Evolutionary conservation across 805 yeast species (phyloP).

Genomic region (Zygotorulaspora danielsina): DNA sequence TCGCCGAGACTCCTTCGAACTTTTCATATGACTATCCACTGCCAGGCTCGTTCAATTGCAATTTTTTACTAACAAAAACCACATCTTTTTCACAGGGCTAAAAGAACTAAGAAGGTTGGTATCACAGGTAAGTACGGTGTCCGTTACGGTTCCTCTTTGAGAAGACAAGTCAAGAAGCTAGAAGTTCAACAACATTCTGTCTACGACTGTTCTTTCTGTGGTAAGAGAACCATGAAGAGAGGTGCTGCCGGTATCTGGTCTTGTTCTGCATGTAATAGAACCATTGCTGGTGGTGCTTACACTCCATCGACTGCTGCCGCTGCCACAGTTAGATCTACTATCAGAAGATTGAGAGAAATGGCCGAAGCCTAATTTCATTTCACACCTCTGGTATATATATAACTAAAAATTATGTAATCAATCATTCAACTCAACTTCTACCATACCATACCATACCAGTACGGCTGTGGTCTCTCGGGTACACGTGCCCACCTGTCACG

Average conservation of each 20-base stretch:
- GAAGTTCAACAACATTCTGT: slow-evolving; percentile 98
- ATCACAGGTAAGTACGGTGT: slow-evolving; percentile 99
- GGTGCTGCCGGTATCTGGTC: slow-evolving; percentile 98
- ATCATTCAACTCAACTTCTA: slow-evolving; percentile 4
- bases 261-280: slow-evolving; percentile 91
- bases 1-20: too few relatives aligned
- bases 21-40: too few relatives aligned
- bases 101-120: slow-evolving; percentile 99
- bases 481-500: too few relatives aligned
- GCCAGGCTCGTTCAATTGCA: too few relatives aligned
- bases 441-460: too few relatives aligned
- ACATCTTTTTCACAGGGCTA: slow-evolving; percentile 78
- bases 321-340: slow-evolving; percentile 99
- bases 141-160: slow-evolving; percentile 99
- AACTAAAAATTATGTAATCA: slow-evolving; percentile 5
- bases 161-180: slow-evolving; percentile 99
- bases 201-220: slow-evolving; percentile 99
- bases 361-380: slow-evolving; percentile 85
- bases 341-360: slow-evolving; percentile 99
- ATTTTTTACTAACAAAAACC: slow-evolving; percentile 16
- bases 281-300: slow-evolving; percentile 99
- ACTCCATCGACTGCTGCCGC: slow-evolving; percentile 99
- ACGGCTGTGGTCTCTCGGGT: too few relatives aligned
- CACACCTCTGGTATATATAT: slow-evolving; percentile 3
- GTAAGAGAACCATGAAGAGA: slow-evolving; percentile 97